Base-by-base conservation (phyloP, 768 basidiomycete species). In the Phaeotremella fagi region DNA sequence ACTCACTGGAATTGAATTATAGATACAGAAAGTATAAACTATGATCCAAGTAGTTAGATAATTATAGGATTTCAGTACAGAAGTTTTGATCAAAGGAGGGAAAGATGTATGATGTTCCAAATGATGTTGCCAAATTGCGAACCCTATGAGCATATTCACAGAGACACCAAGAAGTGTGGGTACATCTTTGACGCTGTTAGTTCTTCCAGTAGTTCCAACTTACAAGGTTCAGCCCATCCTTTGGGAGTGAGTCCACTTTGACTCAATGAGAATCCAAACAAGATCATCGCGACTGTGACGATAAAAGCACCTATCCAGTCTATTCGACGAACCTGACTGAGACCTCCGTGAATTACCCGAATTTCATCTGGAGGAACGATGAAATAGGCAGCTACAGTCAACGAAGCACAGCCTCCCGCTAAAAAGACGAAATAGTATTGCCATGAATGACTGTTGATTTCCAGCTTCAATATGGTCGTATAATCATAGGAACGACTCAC, bases 251-350 rank as follows among this genome's bases (percentile, higher is more conserved):
- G 73, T 11, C 77, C 79, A 9, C 82, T 84, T 56, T 87, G 80
- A 36, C 82, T 82, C 2, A 90, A 78, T 1, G 83, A 81, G 59
- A 88, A 87, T 7, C 83, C 77, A 56, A 89, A 78, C 0, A 88
- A 71, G 3, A 82, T 80, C 18, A 88, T 74, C 0, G 83, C 85
- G 0, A 75, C 64, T 0, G 85, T 86, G 45, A 82, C 72, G n/a
- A 89, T 71, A 16, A 79, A 66, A 0, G 83, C 84, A 2, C 88
- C 88, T n/a, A 86, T 71, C 86, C 86, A 88, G 54, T 90, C 88
- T 0, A 88, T 78, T 0, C 82, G 77, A 24, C 74, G 23, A 56
- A 52, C 29, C 9, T 36, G 43, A 45, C 28, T 74, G 73, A 12
- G 48, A 48, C 16, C 42, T 45, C 15, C 28, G n/a, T n/a, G n/a